Base-by-base conservation (phyloP, 2,329 filamentous ascomycete species). In the Alternaria sp. region DNA sequence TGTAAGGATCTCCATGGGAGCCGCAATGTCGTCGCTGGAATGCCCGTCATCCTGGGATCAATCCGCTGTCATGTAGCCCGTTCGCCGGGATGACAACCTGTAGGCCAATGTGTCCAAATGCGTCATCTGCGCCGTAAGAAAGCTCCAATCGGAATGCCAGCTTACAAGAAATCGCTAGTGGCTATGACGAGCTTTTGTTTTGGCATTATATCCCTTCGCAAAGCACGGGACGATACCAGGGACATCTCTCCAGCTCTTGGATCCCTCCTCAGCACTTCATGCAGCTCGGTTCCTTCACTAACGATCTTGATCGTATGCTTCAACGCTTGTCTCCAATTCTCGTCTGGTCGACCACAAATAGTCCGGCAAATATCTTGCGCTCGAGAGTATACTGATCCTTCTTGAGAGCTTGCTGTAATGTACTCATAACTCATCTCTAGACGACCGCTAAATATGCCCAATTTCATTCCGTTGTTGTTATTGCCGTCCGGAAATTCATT, bases 401-500 rank as follows among this genome's bases (percentile, higher is more conserved):
- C 28, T 22, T 48, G 38, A 39, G 18, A 1, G 38, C 9, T 22
- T 22, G 38, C 38, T 22, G 18, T 14, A 12, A 41, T 7, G 18
- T 20, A 11, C 36, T 6, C 7, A 14, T 22, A 41, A 4, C 18
- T 9, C 9, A 20, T 41, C 38, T 41, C 8, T 41, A 22, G 18
- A 7, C 7, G 12, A 24, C 39, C 20, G 20, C 20, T 3, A 42
- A 20, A 24, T 20, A 16, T 20, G 6, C 7, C 39, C 5, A 42
- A 42, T 24, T 12, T 42, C 39, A 12, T 16, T 42, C 39, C 16
- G 32, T 36, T 38, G 20, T 8, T 18, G 36, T 51, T 20, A 11
- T 30, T 36, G 36, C 39, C 16, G 22, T 36, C 2, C 8, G 4
- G 20, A 8, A n/a, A 6, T 48, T 71, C 67, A 78, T 39, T 77